Evolutionary conservation across 2,329 filamentous ascomycete genomes (phyloP).

Genomic region (Claviceps citrina): DNA sequence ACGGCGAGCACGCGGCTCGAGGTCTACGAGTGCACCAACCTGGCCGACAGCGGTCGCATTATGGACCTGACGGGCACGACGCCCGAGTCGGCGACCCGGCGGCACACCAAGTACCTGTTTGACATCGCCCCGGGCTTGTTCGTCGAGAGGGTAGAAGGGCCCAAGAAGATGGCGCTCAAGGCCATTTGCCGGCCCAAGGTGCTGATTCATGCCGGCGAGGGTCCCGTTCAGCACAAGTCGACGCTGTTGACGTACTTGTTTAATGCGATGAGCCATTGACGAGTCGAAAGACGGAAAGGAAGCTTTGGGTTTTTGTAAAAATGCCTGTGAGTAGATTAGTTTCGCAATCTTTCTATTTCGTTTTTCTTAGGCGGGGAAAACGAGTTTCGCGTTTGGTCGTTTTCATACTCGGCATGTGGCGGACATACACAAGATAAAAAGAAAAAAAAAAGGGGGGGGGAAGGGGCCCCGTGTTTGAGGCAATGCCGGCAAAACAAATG

Average conservation of each 20-base stretch:
- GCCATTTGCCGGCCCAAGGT: slow-evolving; percentile 21
- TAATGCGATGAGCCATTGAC: slow-evolving; percentile 5
- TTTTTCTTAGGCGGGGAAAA: no score
- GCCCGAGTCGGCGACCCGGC: slow-evolving; percentile 15
- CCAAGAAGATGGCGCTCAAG: slow-evolving; percentile 18
- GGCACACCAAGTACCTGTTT: slow-evolving; percentile 20
- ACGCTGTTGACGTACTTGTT: slow-evolving; percentile 20
- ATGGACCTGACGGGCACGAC: slow-evolving; percentile 17
- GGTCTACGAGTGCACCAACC: slow-evolving; percentile 22
- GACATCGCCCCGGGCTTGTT: slow-evolving; percentile 23
- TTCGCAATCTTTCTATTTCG: background rate
- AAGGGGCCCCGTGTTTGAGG: no score
- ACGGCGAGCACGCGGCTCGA: slow-evolving; percentile 21
- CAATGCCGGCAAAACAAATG: no score
- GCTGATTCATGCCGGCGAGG: slow-evolving; percentile 16
- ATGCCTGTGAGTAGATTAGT: no score
- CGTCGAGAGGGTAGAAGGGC: slow-evolving; percentile 20
- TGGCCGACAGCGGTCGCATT: slow-evolving; percentile 17
- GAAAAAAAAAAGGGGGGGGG: no score
- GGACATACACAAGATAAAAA: no score
- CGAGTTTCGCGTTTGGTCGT: no score
- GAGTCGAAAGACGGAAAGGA: background rate
- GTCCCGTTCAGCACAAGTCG: slow-evolving; percentile 14
- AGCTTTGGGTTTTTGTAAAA: background rate
- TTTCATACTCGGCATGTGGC: no score